phyloP scores from a whole-genome alignment of 768 basidiomycete species.

The Boletus barrowsii region DNA sequence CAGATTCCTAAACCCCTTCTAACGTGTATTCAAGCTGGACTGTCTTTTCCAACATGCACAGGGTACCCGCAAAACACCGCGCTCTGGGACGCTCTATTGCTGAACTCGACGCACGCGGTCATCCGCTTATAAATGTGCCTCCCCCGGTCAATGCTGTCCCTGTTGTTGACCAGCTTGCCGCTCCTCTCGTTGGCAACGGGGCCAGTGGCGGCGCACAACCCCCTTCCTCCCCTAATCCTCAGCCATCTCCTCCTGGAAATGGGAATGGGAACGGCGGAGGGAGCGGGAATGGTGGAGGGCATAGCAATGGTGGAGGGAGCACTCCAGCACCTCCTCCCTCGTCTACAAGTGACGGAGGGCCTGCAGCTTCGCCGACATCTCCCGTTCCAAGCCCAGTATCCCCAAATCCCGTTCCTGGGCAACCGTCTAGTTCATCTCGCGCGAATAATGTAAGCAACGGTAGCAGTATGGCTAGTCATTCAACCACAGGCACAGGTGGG shows the following conservation, averaged over 20 bases:
- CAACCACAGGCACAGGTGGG: not conserved
- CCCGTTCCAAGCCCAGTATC: not conserved
- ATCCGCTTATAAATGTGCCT: constrained; percentile 38
- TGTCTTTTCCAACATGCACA: constrained; percentile 14
- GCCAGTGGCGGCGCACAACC: not conserved
- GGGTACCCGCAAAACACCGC: constrained; percentile 8
- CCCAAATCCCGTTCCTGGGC: not conserved
- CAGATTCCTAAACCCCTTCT: not conserved
- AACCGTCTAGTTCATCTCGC: not conserved
- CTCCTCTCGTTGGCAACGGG: constrained; percentile 31
- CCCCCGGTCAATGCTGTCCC: constrained; percentile 34
- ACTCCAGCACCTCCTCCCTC: not conserved
- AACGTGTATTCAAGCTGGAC: constrained; percentile 5
- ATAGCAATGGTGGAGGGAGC: not conserved
- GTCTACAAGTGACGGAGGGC: constrained; percentile 2
- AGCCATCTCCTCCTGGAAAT: not conserved
- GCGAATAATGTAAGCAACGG: not conserved
- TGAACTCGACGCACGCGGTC: constrained; percentile 36
- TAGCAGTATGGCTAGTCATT: not conserved
- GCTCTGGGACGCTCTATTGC: constrained; percentile 6
- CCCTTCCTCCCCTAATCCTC: constrained; percentile 2
- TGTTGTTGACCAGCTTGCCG: constrained; percentile 36
- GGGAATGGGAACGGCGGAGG: not conserved
- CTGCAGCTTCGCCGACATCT: not conserved
- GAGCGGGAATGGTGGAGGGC: not conserved